Percentiles rank a stretch among this genome's conserved stretches.
These are phyloP conservation scores for Corymbia maculata DNA, from an alignment of 345 rosid genomes.

Conservation along the genomic window DNA sequence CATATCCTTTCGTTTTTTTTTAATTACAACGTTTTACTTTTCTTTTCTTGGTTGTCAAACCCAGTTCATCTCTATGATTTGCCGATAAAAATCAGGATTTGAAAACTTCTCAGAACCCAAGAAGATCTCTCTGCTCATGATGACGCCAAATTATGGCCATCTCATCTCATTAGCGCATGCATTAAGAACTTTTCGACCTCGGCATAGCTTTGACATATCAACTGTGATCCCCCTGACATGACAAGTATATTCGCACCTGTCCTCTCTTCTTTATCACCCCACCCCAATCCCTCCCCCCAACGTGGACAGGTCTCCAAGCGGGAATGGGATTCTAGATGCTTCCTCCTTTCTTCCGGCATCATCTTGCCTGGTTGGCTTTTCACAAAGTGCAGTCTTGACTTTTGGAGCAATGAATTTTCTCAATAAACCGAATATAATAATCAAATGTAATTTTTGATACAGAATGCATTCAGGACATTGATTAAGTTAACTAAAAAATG, in stretches of 20 bases:
- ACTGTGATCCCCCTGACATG: neutral
- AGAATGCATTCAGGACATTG: neutral
- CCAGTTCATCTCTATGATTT: neutral
- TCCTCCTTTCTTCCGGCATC: neutral
- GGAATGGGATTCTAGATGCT: neutral
- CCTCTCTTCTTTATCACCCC: neutral
- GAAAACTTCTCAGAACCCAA: neutral
- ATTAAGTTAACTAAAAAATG: neutral
- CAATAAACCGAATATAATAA: neutral
- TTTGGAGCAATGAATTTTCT: neutral
- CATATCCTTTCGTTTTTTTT: no score
- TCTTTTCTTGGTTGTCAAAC: neutral
- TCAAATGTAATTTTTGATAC: neutral
- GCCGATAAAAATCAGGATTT: neutral
- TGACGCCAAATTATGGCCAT: neutral
- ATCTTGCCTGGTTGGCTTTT: neutral
- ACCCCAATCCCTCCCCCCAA: neutral
- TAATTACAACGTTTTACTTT: neutral
- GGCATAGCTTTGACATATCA: neutral
- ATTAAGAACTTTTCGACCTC: neutral
- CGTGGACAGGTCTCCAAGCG: neutral
- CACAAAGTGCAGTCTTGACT: neutral
- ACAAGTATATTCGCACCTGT: neutral
- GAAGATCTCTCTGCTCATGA: neutral
- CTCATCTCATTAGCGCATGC: neutral